Evolutionary conservation across 139 green algal species (phyloP), one percentile per base, ranked within the genome.

Genomic region (Edaphochlamys debaryana): DNA sequence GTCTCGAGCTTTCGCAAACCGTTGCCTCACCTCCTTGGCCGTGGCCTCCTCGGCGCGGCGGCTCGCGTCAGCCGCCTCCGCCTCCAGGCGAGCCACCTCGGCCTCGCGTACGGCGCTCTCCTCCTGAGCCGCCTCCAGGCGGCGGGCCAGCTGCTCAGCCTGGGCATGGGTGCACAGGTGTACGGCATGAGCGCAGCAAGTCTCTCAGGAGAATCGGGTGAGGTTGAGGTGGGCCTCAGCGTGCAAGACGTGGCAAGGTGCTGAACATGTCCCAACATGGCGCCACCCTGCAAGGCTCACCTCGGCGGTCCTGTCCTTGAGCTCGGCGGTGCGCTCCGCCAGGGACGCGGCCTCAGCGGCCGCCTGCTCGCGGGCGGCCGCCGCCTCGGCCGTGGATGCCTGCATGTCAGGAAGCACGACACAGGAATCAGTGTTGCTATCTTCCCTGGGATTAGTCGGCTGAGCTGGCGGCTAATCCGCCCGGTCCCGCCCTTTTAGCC

Each of bases 291-390:
- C n/a, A n/a, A n/a, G n/a, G 45, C 45, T 13, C 37, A 76, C 78
- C 45, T 84, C 58, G 1, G 66, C 63, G 38, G 27, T 41, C 9
- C 66, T 25, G 37, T 68, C 41, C 78, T 77, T 84, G 36, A 77
- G 66, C 66, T 84, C 66, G 27, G 66, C 45, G 4, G 34, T 41
- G 2, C 50, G 40, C 0, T 75, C 78, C 5, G 48, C 66, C 29
- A 84, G 36, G 17, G 45, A 27, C 3, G 64, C 50, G 50, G 76
- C 48, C 36, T 37, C 29, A 2, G 7, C 68, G 1, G 48, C 48
- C 29, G 69, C 36, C 34, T 75, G 66, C 66, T 84, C 78, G 29
- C 36, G 48, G 3, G 36, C n/a, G 45, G n/a, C 3, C 17, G 52
- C 34, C 15, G 5, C 36, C 0, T 52, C 37, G 29, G 52, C 36